Conservation (phyloP, 1,284 basidiomycete genomes). For the Sanguinoderma infundibulare region DNA sequence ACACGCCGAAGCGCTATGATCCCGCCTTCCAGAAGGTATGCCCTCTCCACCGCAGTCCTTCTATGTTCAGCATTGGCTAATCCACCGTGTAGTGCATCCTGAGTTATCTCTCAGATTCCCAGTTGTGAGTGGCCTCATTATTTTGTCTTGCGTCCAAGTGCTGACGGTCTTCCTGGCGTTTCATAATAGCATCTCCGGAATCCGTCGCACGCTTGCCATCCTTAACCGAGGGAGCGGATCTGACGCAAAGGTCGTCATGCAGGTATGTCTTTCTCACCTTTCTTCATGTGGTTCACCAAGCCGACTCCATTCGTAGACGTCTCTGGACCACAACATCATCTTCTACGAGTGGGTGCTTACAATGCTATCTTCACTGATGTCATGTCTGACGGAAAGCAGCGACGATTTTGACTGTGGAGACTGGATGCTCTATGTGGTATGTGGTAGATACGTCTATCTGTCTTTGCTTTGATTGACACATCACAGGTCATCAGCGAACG, state of each 20-base stretch:
- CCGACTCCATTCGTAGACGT: slow-evolving; percentile 53
- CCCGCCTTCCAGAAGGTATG: slow-evolving; percentile 80
- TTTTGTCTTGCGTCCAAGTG: neutral
- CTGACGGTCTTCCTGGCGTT: neutral
- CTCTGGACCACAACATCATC: slow-evolving; percentile 85
- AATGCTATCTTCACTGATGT: too few relatives aligned
- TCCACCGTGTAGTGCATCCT: slow-evolving; percentile 71
- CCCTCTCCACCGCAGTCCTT: neutral
- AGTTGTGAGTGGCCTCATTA: slow-evolving; percentile 59
- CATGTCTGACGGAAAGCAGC: slow-evolving; percentile 41
- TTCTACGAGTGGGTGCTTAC: slow-evolving; percentile 69
- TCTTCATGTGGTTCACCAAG: neutral
- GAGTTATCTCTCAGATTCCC: slow-evolving; percentile 84
- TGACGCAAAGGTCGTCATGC: slow-evolving; percentile 67
- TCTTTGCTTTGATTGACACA: neutral
- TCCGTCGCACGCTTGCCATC: slow-evolving; percentile 44
- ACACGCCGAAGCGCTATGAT: slow-evolving; percentile 64
- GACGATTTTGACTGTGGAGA: slow-evolving; percentile 78
- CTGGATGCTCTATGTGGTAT: slow-evolving; percentile 81
- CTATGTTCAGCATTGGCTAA: neutral
- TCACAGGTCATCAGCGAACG: slow-evolving; percentile 53
- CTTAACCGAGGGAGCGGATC: slow-evolving; percentile 36
- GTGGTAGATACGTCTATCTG: slow-evolving; percentile 28
- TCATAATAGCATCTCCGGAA: slow-evolving; percentile 58
- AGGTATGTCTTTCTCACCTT: slow-evolving; percentile 45